A percentile compares a stretch with the other conserved stretches of the same genome.
phyloP scores from a whole-genome alignment of 805 yeast species.

The Helenozyma baotianmanensis region DNA sequence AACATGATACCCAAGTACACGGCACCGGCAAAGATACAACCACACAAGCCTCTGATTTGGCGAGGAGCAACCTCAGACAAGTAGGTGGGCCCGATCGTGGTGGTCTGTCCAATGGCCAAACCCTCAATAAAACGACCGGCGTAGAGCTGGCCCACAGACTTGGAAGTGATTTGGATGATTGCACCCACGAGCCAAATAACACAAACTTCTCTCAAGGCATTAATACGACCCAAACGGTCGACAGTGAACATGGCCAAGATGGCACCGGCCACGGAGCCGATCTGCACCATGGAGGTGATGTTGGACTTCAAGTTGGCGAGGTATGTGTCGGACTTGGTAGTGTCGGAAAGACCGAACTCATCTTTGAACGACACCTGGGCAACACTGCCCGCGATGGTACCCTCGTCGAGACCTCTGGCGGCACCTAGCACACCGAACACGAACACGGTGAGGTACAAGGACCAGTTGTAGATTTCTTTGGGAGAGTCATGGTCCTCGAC shows the following conservation, averaged over 20 bases:
- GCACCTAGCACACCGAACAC: conserved; percentile 54
- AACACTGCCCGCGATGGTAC: conserved; percentile 43
- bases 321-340: conserved; percentile 25
- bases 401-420: conserved; percentile 58
- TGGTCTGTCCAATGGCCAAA: conserved; percentile 52
- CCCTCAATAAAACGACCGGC: conserved; percentile 57
- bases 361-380: conserved; percentile 39
- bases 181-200: conserved; percentile 37
- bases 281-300: conserved; percentile 55
- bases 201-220: conserved; percentile 43
- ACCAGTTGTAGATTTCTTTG: conserved; percentile 43
- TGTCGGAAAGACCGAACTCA: conserved; percentile 43
- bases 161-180: conserved; percentile 45
- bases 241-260: conserved; percentile 43
- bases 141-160: conserved; percentile 44
- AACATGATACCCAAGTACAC: conserved; percentile 52
- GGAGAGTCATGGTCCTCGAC: conserved; percentile 33
- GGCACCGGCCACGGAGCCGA: conserved; percentile 54
- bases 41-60: conserved; percentile 48
- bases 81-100: conserved; percentile 51
- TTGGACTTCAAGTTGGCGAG: conserved; percentile 48
- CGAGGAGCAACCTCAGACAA: conserved; percentile 51
- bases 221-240: conserved; percentile 49
- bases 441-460: conserved; percentile 41
- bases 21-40: conserved; percentile 52